A percentile compares a stretch with the other conserved stretches of the same genome.
Evolutionary conservation across 2,329 filamentous ascomycete species (phyloP).

Genomic region (Stachybotrys echinatus): DNA sequence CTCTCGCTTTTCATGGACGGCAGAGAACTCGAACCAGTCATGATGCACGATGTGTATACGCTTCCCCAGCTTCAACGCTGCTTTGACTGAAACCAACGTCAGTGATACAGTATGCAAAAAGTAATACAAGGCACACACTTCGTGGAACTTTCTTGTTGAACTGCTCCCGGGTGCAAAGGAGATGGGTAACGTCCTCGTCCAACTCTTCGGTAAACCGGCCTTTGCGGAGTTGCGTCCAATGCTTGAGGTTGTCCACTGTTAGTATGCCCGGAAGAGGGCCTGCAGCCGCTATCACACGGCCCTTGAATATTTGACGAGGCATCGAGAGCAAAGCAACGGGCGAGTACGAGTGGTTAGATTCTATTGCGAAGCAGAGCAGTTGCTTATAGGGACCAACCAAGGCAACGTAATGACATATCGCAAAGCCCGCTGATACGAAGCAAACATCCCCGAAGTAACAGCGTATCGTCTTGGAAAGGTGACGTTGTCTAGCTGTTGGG

Average conservation of each 20-base stretch:
- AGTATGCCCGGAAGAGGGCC: slow-evolving; percentile 50
- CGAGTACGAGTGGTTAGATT: too few species aligned
- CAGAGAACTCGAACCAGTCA: slow-evolving; percentile 50
- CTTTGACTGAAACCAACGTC: slow-evolving; percentile 23
- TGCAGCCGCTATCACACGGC: slow-evolving; percentile 48
- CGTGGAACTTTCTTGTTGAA: slow-evolving; percentile 42
- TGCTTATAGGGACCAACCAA: too few species aligned
- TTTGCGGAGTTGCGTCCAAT: slow-evolving; percentile 60
- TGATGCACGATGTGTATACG: slow-evolving; percentile 36
- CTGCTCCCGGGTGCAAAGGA: slow-evolving; percentile 60
- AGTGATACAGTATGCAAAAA: background rate
- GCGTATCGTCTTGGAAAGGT: background rate
- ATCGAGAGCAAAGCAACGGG: slow-evolving; percentile 11
- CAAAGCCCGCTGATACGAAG: background rate
- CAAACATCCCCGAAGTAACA: background rate
- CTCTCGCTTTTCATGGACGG: slow-evolving; percentile 21
- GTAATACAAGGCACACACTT: slow-evolving; percentile 19
- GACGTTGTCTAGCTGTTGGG: background rate
- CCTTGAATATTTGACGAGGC: slow-evolving; percentile 42
- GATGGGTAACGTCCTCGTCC: slow-evolving; percentile 59
- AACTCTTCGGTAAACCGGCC: slow-evolving; percentile 52
- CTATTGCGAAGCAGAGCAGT: too few species aligned
- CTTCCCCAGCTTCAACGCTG: slow-evolving; percentile 28
- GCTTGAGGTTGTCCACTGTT: slow-evolving; percentile 50
- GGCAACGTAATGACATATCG: too few species aligned